Evolutionary conservation across 345 rosid genomes (phyloP).

Genomic region (Eucalyptus pauciflora): DNA sequence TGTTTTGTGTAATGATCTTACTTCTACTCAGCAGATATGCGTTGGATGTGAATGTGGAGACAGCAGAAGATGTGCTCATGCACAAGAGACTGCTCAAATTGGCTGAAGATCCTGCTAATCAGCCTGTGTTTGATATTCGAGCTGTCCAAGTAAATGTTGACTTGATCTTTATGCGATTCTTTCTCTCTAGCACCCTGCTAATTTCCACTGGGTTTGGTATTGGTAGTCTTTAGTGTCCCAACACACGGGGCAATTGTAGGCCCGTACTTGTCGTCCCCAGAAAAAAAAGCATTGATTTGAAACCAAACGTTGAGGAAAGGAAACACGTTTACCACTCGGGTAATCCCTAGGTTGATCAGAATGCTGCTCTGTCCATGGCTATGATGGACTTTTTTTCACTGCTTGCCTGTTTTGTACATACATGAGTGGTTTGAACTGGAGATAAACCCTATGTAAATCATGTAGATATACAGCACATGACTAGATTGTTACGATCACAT

Average conservation of each 20-base stretch:
- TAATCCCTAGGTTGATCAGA: background rate
- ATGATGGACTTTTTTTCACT: background rate
- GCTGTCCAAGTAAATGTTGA: conserved; percentile 52
- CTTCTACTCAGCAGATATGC: conserved; percentile 42
- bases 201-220: background rate
- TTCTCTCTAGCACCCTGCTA: background rate
- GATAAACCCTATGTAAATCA: background rate
- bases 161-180: background rate
- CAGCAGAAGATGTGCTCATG: conserved; percentile 84
- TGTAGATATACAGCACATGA: background rate
- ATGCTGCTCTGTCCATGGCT: background rate
- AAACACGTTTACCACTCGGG: background rate
- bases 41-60: conserved; percentile 90
- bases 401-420: background rate
- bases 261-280: background rate
- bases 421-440: background rate
- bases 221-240: background rate
- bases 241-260: background rate
- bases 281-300: background rate
- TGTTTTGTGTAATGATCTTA: background rate
- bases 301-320: background rate
- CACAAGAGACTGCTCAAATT: conserved; percentile 68
- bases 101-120: conserved; percentile 73
- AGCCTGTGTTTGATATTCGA: conserved; percentile 83
- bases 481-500: background rate